phyloP scores from a whole-genome alignment of 176 grass and related monocot genomes.

The Oryza officinalis region DNA sequence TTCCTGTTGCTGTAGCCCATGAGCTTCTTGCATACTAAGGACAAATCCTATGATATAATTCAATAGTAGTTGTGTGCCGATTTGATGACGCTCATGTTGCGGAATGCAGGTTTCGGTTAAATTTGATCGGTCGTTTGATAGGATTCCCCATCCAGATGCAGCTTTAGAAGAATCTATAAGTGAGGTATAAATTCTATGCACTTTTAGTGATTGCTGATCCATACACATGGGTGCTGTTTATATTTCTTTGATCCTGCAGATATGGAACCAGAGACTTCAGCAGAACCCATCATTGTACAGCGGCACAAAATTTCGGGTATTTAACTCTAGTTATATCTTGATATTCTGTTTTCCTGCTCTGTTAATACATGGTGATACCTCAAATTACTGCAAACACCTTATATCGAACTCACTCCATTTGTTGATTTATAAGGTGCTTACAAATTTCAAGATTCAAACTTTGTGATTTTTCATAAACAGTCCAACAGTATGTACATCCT shows the following conservation, averaged over 20 bases:
- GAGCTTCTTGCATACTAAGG: background rate
- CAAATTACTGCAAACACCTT: background rate
- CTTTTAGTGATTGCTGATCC: background rate
- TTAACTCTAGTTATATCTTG: background rate
- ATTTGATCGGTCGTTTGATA: constrained; percentile 57
- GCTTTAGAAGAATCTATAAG: constrained; percentile 67
- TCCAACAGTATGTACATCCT: background rate
- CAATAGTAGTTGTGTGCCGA: background rate
- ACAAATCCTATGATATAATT: background rate
- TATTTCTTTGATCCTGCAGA: constrained; percentile 41
- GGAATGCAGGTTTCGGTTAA: constrained; percentile 75
- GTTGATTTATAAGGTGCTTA: too few species aligned
- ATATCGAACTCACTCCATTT: background rate
- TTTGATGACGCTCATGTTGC: constrained; percentile 4
- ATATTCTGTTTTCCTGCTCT: background rate
- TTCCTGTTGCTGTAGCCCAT: too few species aligned
- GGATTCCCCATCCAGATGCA: constrained; percentile 73
- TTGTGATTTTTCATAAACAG: background rate
- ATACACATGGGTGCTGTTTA: background rate
- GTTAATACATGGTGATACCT: background rate
- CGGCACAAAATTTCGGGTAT: constrained; percentile 80
- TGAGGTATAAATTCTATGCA: constrained; percentile 46
- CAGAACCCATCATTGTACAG: constrained; percentile 63
- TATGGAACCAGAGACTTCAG: constrained; percentile 67
- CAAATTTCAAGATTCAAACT: background rate